A percentile compares a stretch with the other conserved stretches of the same genome.
Evolutionary conservation across 164 flowering plant species (phyloP).

Genomic region (Nymphaea thermarum): DNA sequence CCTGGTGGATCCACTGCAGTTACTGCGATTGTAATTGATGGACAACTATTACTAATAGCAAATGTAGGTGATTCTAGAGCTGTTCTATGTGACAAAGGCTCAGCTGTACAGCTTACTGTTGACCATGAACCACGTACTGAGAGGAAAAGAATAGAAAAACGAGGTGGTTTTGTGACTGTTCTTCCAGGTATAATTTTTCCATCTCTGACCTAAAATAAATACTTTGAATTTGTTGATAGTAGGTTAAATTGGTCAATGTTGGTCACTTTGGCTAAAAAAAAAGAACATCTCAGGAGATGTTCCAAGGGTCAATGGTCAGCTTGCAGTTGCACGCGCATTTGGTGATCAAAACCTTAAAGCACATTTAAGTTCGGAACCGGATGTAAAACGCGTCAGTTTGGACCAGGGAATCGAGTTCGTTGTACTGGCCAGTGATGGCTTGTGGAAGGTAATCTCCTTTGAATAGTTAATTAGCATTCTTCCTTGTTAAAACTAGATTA

Average conservation of each 20-base stretch:
- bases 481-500: neutral
- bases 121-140: conserved; percentile 64
- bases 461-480: neutral
- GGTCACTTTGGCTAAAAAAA: neutral
- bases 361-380: conserved; percentile 71
- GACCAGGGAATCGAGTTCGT: conserved; percentile 35
- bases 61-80: conserved; percentile 70
- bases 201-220: neutral
- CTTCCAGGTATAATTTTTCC: conserved; percentile 35
- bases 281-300: conserved; percentile 49
- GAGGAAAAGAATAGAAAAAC: conserved; percentile 40
- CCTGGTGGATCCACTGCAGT: conserved; percentile 75
- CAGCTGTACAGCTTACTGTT: conserved; percentile 44
- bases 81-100: conserved; percentile 36
- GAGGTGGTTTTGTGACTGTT: conserved; percentile 55
- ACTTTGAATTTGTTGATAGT: neutral
- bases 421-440: conserved; percentile 70
- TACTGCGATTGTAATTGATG: conserved; percentile 59
- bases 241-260: neutral
- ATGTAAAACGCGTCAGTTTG: conserved; percentile 33
- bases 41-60: conserved; percentile 48
- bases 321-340: conserved; percentile 80
- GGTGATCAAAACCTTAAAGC: conserved; percentile 71
- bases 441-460: conserved; percentile 60
- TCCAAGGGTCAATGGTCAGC: conserved; percentile 75